These are phyloP conservation scores for Pythium graminicola DNA, from an alignment of 352 stramenopile genomes.

Conservation along the genomic window DNA sequence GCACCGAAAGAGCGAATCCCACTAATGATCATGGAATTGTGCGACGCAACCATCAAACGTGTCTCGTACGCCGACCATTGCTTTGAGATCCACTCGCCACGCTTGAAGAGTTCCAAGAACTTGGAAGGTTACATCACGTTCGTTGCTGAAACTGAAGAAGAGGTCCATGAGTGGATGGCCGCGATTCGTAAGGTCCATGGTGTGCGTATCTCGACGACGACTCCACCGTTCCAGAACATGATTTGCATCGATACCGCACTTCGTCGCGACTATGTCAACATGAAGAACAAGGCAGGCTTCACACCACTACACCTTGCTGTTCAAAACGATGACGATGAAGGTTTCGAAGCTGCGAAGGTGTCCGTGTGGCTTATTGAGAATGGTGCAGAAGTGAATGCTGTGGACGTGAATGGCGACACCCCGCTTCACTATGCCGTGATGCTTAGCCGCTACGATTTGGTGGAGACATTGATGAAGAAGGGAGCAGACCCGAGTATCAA, in stretches of 20 bases:
- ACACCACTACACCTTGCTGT: constrained; percentile 72
- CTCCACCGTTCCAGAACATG: constrained; percentile 79
- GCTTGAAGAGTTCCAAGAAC: constrained; percentile 81
- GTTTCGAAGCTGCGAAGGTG: constrained; percentile 84
- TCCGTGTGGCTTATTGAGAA: constrained; percentile 86
- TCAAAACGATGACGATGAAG: constrained; percentile 86
- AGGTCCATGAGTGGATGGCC: constrained; percentile 85
- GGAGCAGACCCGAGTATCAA: constrained; percentile 66
- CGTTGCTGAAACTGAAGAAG: constrained; percentile 72
- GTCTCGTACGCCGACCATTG: constrained; percentile 79
- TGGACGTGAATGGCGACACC: constrained; percentile 78
- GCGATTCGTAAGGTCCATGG: constrained; percentile 80
- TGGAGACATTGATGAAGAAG: constrained; percentile 84
- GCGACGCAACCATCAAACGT: constrained; percentile 73
- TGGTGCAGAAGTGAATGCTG: constrained; percentile 65
- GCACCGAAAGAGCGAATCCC: constrained; percentile 76
- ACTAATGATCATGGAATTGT: constrained; percentile 78
- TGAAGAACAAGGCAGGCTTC: constrained; percentile 83
- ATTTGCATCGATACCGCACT: constrained; percentile 82
- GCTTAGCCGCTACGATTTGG: constrained; percentile 70
- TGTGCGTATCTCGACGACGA: constrained; percentile 67
- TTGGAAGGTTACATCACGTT: constrained; percentile 78
- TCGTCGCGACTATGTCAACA: constrained; percentile 79
- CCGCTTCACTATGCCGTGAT: constrained; percentile 83
- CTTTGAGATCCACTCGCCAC: constrained; percentile 80